Conservation (phyloP, 192 early-diverging fungal species). For the Linnemannia hyalina region DNA sequence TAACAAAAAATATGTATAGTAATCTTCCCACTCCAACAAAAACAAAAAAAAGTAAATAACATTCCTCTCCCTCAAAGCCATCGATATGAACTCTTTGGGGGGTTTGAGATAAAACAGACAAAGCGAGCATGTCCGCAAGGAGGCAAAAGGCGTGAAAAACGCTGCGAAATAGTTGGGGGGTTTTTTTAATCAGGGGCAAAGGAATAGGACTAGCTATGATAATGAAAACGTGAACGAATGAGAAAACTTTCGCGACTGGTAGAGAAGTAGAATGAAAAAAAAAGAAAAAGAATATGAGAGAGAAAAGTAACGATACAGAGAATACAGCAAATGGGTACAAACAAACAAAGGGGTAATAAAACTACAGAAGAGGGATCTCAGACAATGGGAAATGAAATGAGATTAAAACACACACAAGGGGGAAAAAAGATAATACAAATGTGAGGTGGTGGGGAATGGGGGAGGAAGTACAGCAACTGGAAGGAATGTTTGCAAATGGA, state of each 20-base stretch:
- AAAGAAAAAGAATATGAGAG: not conserved
- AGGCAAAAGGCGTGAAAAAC: too few relatives aligned
- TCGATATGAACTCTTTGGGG: too few relatives aligned
- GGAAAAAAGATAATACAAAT: not conserved
- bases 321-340: constrained; percentile 14
- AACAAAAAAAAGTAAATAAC: not conserved
- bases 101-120: not conserved
- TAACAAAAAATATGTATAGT: too few relatives aligned
- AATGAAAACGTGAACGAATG: too few relatives aligned
- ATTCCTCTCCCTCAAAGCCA: too few relatives aligned
- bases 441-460: not conserved
- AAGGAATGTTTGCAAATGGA: not conserved
- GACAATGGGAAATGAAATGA: not conserved
- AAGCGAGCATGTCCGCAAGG: too few relatives aligned
- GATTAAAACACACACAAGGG: not conserved
- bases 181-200: too few relatives aligned
- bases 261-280: not conserved
- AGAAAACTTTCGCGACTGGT: too few relatives aligned
- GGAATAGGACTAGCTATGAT: too few relatives aligned
- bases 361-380: not conserved
- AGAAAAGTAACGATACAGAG: not conserved
- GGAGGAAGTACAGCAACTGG: not conserved
- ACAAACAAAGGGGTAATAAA: not conserved
- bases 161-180: too few relatives aligned
- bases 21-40: not conserved